Evolutionary conservation across 345 rosid genomes (phyloP).

Genomic region (Crucihimalaya himalaica): DNA sequence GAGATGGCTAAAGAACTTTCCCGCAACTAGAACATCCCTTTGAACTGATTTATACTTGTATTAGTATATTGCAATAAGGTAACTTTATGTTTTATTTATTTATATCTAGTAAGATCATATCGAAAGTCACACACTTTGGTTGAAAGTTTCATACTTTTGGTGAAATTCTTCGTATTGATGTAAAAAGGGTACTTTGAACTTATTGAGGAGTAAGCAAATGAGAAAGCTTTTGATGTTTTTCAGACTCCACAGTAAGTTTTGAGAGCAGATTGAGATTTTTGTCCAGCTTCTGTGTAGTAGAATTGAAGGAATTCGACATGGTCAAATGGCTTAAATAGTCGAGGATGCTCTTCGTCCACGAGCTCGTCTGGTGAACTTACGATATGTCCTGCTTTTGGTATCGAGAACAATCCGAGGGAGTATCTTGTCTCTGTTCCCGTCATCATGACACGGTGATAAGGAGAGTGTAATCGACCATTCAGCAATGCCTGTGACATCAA

Average conservation of each 20-base stretch:
- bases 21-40: background rate
- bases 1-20: background rate
- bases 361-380: slow-evolving; percentile 57
- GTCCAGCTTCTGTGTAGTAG: slow-evolving; percentile 49
- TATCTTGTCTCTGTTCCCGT: slow-evolving; percentile 57
- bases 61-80: background rate
- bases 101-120: background rate
- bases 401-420: slow-evolving; percentile 58
- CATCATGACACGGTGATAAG: slow-evolving; percentile 75
- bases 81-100: background rate
- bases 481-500: slow-evolving; percentile 55
- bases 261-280: slow-evolving; percentile 45
- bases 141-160: background rate
- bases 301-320: slow-evolving; percentile 52
- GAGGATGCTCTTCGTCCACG: slow-evolving; percentile 55
- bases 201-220: background rate
- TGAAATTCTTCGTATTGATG: background rate
- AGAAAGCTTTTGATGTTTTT: background rate
- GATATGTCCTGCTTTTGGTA: slow-evolving; percentile 50
- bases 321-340: slow-evolving; percentile 59
- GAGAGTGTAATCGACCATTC: slow-evolving; percentile 62
- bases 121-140: background rate
- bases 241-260: slow-evolving; percentile 51
- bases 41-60: background rate
- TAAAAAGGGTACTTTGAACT: background rate